Base-by-base conservation (phyloP, 129 eudicot genomes). In the Flaveria robusta region DNA sequence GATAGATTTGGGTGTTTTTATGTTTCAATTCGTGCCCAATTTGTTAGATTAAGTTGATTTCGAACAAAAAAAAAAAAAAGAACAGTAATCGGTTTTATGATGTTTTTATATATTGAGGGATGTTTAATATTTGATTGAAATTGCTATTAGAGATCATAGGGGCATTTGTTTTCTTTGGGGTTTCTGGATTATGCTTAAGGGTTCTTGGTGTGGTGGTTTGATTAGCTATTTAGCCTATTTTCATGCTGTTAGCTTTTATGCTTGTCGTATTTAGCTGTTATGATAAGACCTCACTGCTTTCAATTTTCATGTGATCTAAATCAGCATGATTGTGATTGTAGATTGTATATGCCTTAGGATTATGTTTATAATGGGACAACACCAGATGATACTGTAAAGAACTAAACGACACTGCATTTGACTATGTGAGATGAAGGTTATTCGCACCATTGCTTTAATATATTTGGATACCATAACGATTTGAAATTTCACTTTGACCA, bases 51-150 rank as follows among this genome's bases (percentile, higher is more conserved):
- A 46, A 23, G 37, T 15, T 47, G 6, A 23, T 69, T 69, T 46
- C 74, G 2, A 18, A 11, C 0, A 0, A 20, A 34, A 41, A 4
- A 39, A 39, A 18, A 11, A 0, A 0, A 20, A 34, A 41, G 10
- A 39, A 39, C 31, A 11, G 12, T 22, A 68, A 22, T 24, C 19
- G 55, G 49, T 68, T 68, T 68, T 42, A 42, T 68, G 73, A 68
- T 68, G 19, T 52, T 71, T 34, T 27, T 34, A 31, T 34, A 34
- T 0, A 4, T 34, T 5, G 39, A 12, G 47, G 67, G 13, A 7
- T 72, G 9, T 72, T 72, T 34, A 72, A 34, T 14, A 50, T 50
- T 66, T 10, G 54, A 41, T 52, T 23, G 43, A 24, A 55, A 10
- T 77, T 67, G 59, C 66, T 37, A 26, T 26, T 0, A 47, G 19